A percentile compares a stretch with the other conserved stretches of the same genome.
phyloP scores from a whole-genome alignment of 768 basidiomycete species.

The Lactarius indigo region DNA sequence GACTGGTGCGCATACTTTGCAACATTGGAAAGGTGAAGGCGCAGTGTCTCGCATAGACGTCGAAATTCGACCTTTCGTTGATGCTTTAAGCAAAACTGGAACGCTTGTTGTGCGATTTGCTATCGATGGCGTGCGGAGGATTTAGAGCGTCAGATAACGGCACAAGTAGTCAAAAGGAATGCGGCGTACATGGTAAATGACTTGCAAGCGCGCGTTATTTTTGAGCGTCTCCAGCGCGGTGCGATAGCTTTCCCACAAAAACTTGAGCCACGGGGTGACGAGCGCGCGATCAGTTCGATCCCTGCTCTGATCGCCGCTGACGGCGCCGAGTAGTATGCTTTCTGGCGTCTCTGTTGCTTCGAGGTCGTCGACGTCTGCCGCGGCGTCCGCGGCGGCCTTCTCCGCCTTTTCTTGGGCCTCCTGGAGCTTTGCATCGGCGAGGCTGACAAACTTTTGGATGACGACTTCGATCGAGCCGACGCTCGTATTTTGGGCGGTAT shows the following conservation, averaged over 20 bases:
- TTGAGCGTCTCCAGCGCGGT: slow-evolving; percentile 94
- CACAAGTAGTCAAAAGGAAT: neutral
- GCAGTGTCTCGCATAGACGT: slow-evolving; percentile 91
- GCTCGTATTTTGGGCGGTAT: slow-evolving; percentile 91
- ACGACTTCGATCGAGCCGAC: slow-evolving; percentile 91
- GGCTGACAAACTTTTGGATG: slow-evolving; percentile 78
- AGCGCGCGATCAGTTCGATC: slow-evolving; percentile 93
- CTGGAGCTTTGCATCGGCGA: slow-evolving; percentile 76
- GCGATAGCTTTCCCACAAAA: slow-evolving; percentile 98
- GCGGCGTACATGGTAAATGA: slow-evolving; percentile 81
- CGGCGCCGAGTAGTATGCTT: slow-evolving; percentile 85
- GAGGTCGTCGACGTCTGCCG: slow-evolving; percentile 87
- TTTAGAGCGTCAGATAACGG: slow-evolving; percentile 1
- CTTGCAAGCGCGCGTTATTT: slow-evolving; percentile 89
- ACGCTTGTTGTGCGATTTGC: slow-evolving; percentile 96
- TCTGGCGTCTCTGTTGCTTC: slow-evolving; percentile 95
- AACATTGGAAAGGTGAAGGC: slow-evolving; percentile 90
- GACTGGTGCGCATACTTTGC: slow-evolving; percentile 93
- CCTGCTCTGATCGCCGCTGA: slow-evolving; percentile 86
- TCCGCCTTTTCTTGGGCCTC: slow-evolving; percentile 87
- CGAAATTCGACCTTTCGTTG: slow-evolving; percentile 96
- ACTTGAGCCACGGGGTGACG: slow-evolving; percentile 96
- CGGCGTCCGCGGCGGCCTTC: slow-evolving; percentile 52
- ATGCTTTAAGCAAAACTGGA: slow-evolving; percentile 93
- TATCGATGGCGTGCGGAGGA: slow-evolving; percentile 31